Base-by-base conservation (phyloP, 163 green algal species). In the Chlamydomonas reinhardtii region DNA sequence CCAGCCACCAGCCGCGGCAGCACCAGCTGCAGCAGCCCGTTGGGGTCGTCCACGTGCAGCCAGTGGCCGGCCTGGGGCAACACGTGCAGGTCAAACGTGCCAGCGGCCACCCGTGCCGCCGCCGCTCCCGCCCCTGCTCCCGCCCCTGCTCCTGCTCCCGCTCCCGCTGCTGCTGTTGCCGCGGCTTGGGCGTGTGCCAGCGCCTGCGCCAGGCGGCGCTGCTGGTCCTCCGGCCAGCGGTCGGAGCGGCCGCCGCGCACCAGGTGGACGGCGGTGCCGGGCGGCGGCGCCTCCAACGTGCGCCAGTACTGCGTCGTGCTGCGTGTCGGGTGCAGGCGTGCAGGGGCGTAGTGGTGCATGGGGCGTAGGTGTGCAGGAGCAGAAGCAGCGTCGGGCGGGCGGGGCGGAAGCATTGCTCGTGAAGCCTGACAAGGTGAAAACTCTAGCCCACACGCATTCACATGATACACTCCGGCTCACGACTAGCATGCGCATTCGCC, bases 21-120 rank as follows among this genome's bases (percentile, higher is more conserved):
- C 76, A 98, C 92, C 34, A 98, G 39, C 3, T 92, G 65, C 16
- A 92, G 32, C 35, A 98, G 83, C 0, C 94, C 95, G 34, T 90
- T 69, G 2, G 95, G 95, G 85, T 98, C 96, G 76, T 98, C 95
- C 20, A 93, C 88, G 83, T 98, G 96, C 74, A 98, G 70, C 95
- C 96, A 98, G 73, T 98, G 96, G 4, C 95, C 96, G 17, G 94
- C 94, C 43, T 94, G 82, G n/a, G 88, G 73, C 37, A 98, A 81
- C 35, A 94, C 88, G 71, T 95, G 91, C 82, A 86, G 72, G 56
- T 82, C 37, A 48, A 91, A 82, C n/a, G 29, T 59, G 27, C 78
- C 85, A 6, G n/a, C n/a, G n/a, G n/a, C n/a, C n/a, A n/a, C n/a
- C n/a, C 65, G 5, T 70, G 48, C 19, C 82, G 29, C 64, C 64